Percentiles rank a stretch among this genome's conserved stretches.
These are phyloP conservation scores for Aspergillus ruber DNA, from an alignment of 2,329 filamentous ascomycete species.

Conservation along the genomic window DNA sequence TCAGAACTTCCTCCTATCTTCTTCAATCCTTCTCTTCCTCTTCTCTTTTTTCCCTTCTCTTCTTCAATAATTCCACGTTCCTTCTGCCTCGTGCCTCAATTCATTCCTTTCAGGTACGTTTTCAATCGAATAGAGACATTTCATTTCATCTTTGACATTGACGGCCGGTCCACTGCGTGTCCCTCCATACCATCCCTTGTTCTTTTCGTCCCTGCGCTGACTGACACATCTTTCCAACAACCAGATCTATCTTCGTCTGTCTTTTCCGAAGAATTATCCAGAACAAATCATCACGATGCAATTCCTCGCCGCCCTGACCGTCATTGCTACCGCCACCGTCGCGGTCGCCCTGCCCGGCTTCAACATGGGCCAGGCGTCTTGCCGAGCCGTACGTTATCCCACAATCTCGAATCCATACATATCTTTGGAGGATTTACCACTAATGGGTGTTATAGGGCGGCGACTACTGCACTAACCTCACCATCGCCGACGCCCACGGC, in stretches of 20 bases:
- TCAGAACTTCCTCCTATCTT: not conserved
- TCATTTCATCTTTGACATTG: no score
- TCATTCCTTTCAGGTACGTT: not conserved
- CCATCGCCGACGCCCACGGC: not conserved
- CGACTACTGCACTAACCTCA: slow-evolving; percentile 4
- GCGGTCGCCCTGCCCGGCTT: slow-evolving; percentile 2
- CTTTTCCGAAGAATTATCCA: not conserved
- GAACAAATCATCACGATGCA: slow-evolving; percentile 4
- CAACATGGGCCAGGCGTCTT: slow-evolving; percentile 2
- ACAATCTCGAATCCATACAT: not conserved
- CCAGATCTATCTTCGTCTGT: not conserved
- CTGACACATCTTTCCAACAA: not conserved
- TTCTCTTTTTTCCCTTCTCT: not conserved
- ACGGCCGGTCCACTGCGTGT: no score
- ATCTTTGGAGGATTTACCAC: not conserved
- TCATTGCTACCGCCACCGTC: slow-evolving; percentile 3
- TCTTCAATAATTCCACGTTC: not conserved
- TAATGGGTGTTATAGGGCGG: not conserved
- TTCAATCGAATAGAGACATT: not conserved
- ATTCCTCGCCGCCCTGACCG: slow-evolving; percentile 6
- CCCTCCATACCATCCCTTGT: not conserved
- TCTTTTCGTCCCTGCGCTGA: not conserved
- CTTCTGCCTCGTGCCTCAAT: not conserved
- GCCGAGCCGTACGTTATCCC: slow-evolving; percentile 4
- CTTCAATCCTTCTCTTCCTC: not conserved